These are phyloP conservation scores for Platanus orientalis DNA, from an alignment of 164 flowering plant genomes.

Conservation along the genomic window DNA sequence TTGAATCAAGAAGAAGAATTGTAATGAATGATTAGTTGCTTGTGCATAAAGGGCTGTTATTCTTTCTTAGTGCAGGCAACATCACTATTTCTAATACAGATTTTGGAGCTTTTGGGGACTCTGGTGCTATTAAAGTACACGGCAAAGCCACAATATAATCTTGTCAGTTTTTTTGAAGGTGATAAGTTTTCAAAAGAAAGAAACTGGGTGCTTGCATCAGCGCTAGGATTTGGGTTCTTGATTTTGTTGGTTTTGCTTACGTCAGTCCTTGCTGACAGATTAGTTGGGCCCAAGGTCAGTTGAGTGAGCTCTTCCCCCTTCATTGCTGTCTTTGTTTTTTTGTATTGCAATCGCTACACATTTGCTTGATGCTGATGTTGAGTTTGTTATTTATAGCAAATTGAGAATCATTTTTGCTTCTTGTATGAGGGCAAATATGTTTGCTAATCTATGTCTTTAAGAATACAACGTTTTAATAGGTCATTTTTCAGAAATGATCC, in stretches of 20 bases:
- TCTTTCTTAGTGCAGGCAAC: slow-evolving; percentile 43
- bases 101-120: slow-evolving; percentile 50
- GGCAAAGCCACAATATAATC: slow-evolving; percentile 34
- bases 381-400: no score
- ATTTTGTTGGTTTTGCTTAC: slow-evolving; percentile 44
- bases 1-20: background rate
- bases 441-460: no score
- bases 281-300: slow-evolving; percentile 65
- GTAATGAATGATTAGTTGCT: background rate
- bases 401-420: no score
- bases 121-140: slow-evolving; percentile 41
- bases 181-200: slow-evolving; percentile 33
- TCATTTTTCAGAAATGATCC: no score
- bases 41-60: background rate
- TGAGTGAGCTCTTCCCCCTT: background rate
- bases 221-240: slow-evolving; percentile 54
- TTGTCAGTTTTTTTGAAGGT: slow-evolving; percentile 30
- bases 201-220: slow-evolving; percentile 59
- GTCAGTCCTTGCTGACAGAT: slow-evolving; percentile 52
- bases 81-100: slow-evolving; percentile 49
- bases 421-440: no score
- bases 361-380: no score
- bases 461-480: no score
- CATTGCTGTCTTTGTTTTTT: no score
- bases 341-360: no score